Conservation (phyloP, 2,329 filamentous ascomycete genomes). For the Fusarium austroafricanum region DNA sequence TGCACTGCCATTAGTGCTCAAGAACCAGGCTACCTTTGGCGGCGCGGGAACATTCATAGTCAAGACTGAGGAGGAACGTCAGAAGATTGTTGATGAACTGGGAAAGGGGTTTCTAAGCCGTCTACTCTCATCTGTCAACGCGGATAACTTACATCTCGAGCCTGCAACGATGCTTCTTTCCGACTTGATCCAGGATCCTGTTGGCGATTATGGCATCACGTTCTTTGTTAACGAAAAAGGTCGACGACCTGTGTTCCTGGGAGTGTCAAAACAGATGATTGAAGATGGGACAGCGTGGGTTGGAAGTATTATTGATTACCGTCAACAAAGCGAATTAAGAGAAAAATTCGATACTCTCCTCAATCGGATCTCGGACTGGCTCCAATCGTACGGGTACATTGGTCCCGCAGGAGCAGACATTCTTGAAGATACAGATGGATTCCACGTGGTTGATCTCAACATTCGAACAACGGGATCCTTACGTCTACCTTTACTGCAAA, state of each 20-base stretch:
- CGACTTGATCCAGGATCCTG: slow-evolving; percentile 47
- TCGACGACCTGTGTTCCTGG: slow-evolving; percentile 46
- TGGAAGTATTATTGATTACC: slow-evolving; percentile 51
- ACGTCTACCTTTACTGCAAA: slow-evolving; percentile 47
- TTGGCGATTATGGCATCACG: slow-evolving; percentile 51
- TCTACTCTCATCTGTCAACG: slow-evolving; percentile 48
- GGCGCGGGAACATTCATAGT: slow-evolving; percentile 53
- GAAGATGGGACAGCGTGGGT: slow-evolving; percentile 49
- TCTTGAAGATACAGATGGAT: slow-evolving; percentile 44
- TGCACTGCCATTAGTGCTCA: slow-evolving; percentile 52
- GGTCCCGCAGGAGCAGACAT: slow-evolving; percentile 51
- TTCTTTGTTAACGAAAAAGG: slow-evolving; percentile 49
- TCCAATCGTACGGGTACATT: slow-evolving; percentile 47
- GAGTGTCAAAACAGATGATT: slow-evolving; percentile 52
- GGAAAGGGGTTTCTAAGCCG: slow-evolving; percentile 45
- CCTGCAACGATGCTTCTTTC: slow-evolving; percentile 50
- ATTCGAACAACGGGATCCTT: slow-evolving; percentile 50
- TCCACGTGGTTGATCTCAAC: slow-evolving; percentile 51
- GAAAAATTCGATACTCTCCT: slow-evolving; percentile 44
- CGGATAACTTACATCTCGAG: slow-evolving; percentile 47
- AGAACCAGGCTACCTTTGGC: slow-evolving; percentile 54
- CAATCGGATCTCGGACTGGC: slow-evolving; percentile 42
- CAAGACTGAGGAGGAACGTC: slow-evolving; percentile 42
- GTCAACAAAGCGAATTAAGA: slow-evolving; percentile 46
- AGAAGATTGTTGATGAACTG: slow-evolving; percentile 40